phyloP scores from a whole-genome alignment of 768 basidiomycete genomes.

The Russula sp. region DNA sequence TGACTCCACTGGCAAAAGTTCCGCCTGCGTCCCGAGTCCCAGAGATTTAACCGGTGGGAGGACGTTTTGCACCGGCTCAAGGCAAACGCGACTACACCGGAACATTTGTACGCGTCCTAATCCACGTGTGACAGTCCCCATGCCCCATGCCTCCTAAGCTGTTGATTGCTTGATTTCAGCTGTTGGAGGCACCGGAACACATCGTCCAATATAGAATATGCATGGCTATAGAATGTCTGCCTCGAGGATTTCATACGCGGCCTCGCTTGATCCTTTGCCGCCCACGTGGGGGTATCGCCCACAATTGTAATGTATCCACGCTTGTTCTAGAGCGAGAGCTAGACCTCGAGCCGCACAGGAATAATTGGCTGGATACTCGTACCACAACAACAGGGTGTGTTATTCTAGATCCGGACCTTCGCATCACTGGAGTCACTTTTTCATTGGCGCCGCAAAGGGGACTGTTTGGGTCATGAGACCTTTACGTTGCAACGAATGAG shows the following conservation, averaged over 20 bases:
- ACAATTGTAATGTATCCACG: not conserved
- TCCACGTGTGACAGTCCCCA: not conserved
- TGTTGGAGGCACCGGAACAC: not conserved
- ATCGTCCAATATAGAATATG: not conserved
- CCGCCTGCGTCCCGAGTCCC: not conserved
- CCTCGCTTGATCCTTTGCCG: not conserved
- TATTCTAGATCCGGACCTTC: conserved; percentile 7
- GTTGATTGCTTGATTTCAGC: conserved; percentile 3
- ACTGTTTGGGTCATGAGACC: conserved; percentile 11
- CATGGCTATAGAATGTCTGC: conserved; percentile 8
- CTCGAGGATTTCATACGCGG: conserved; percentile 11
- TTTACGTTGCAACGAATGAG: not conserved
- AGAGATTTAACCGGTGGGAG: not conserved
- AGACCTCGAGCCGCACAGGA: not conserved
- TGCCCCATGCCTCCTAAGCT: conserved; percentile 3
- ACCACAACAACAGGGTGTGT: not conserved
- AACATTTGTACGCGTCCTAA: not conserved
- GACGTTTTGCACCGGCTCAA: not conserved
- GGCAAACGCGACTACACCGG: not conserved
- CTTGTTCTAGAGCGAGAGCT: not conserved
- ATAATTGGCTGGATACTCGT: not conserved
- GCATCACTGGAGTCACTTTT: conserved; percentile 16
- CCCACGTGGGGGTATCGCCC: not conserved
- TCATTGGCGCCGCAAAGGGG: conserved; percentile 14
- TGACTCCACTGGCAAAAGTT: not conserved